Conservation (phyloP, 148 eudicot species). For the Silene latifolia region DNA sequence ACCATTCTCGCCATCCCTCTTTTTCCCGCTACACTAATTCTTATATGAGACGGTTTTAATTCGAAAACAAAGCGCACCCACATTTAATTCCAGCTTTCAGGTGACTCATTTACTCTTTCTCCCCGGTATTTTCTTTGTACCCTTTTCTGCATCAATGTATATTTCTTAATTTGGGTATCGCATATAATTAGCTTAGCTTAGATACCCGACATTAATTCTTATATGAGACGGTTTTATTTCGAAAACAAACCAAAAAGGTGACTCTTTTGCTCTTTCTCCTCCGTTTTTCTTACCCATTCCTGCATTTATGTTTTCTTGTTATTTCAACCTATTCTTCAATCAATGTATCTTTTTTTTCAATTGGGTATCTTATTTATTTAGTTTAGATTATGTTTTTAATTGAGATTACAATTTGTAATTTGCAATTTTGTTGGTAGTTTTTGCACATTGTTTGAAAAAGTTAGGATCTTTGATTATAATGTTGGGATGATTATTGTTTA, state of each 20-base stretch:
- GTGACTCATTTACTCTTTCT: background rate
- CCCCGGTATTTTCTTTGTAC: no score
- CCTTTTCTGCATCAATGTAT: background rate
- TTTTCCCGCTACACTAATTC: background rate
- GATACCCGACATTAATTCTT: no score
- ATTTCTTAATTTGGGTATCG: no score
- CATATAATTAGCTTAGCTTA: no score
- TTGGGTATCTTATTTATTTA: no score
- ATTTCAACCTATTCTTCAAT: no score
- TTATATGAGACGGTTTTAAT: background rate
- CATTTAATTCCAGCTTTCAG: background rate
- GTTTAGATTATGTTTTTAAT: background rate
- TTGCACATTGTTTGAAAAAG: background rate
- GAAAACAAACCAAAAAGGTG: no score
- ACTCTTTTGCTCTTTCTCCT: no score
- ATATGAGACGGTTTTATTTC: no score
- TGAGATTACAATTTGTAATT: background rate
- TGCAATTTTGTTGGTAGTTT: background rate
- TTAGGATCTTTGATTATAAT: background rate
- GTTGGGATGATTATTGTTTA: background rate
- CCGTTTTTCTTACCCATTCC: no score
- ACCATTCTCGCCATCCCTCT: background rate
- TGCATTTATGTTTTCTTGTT: no score
- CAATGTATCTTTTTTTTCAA: background rate
- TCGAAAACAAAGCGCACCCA: background rate